phyloP scores from a whole-genome alignment of 1,139 yeast genomes.

The Magnusiomyces suaveolens region DNA sequence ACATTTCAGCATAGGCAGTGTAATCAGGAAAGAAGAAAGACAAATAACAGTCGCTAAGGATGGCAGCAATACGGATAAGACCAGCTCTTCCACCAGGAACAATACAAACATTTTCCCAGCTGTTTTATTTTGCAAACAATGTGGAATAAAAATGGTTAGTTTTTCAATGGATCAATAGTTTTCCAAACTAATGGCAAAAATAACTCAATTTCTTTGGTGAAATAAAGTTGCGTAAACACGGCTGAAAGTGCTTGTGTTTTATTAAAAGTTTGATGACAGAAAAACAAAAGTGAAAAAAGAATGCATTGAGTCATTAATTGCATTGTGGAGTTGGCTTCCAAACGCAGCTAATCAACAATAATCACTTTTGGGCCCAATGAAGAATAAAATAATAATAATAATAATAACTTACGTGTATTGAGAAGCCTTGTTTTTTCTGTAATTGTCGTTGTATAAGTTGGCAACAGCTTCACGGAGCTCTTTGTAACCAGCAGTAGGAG shows the following conservation, averaged over 20 bases:
- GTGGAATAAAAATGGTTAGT: background rate
- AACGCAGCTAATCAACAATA: too few species aligned
- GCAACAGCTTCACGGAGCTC: constrained; percentile 56
- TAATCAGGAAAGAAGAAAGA: constrained; percentile 60
- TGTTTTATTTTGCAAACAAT: too few species aligned
- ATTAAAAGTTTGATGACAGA: background rate
- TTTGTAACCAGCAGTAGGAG: constrained; percentile 55
- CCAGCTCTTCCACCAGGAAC: constrained; percentile 70
- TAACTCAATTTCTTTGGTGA: too few species aligned
- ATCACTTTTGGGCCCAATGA: too few species aligned
- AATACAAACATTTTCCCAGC: constrained; percentile 52
- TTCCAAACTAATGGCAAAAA: too few species aligned
- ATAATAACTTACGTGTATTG: constrained; percentile 38
- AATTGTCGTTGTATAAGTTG: constrained; percentile 48
- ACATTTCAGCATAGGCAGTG: constrained; percentile 67
- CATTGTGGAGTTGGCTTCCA: too few species aligned
- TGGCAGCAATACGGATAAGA: constrained; percentile 56
- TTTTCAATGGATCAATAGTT: background rate
- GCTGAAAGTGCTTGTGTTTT: background rate
- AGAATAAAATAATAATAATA: too few species aligned
- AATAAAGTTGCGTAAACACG: too few species aligned
- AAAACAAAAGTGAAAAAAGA: background rate
- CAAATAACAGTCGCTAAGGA: constrained; percentile 51
- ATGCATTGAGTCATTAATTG: too few species aligned
- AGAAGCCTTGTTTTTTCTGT: constrained; percentile 42